Conservation (phyloP, 305 asterid species). For the Fraxinus paxiana region DNA sequence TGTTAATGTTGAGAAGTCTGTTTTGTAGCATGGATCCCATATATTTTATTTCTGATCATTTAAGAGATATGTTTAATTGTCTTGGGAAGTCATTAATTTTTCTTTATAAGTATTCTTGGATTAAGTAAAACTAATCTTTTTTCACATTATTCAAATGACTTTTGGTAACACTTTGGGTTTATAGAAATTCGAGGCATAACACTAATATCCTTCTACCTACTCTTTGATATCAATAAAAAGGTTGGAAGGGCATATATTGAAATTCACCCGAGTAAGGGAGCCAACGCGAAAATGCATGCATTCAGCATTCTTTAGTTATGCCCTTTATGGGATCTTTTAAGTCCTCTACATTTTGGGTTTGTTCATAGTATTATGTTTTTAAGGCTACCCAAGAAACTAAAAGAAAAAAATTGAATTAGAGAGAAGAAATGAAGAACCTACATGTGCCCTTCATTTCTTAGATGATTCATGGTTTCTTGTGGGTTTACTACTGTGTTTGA, state of each 20-base stretch:
- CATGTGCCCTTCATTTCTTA: not conserved
- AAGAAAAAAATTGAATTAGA: not conserved
- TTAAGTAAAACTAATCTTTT: not conserved
- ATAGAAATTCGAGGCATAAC: not conserved
- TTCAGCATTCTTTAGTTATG: not conserved
- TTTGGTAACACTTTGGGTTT: not conserved
- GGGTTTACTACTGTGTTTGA: not conserved
- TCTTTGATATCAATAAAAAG: not conserved
- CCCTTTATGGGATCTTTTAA: not conserved
- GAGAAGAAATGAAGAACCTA: not conserved
- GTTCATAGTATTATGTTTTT: not conserved
- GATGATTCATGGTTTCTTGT: not conserved
- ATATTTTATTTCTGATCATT: no score
- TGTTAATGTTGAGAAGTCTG: not conserved
- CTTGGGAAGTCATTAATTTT: not conserved
- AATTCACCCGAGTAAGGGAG: not conserved
- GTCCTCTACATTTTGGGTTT: not conserved
- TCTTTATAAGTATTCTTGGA: not conserved
- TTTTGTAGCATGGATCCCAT: no score
- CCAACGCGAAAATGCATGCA: not conserved
- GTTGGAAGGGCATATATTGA: not conserved
- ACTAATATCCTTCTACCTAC: not conserved
- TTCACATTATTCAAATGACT: not conserved
- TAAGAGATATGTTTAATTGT: not conserved
- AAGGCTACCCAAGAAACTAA: not conserved